Conservation (phyloP, 345 rosid species). For the Mercurialis annua region DNA sequence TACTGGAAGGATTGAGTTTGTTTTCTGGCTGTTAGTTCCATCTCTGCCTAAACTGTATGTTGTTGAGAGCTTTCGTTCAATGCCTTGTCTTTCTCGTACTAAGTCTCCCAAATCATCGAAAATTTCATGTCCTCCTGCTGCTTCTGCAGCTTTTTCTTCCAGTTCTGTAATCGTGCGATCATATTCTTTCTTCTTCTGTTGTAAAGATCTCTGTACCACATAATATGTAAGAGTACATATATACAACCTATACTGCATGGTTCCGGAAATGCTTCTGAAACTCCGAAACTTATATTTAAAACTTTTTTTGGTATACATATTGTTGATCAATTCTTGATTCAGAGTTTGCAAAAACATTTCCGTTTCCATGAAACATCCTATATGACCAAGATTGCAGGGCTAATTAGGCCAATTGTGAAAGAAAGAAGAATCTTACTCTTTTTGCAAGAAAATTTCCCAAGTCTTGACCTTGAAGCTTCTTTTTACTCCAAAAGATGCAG, state of each 20-base stretch:
- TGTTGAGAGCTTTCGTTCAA: slow-evolving; percentile 68
- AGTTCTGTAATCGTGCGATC: slow-evolving; percentile 56
- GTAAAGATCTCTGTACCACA: slow-evolving; percentile 54
- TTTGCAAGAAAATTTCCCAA: slow-evolving; percentile 65
- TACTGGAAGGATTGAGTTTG: slow-evolving; percentile 50
- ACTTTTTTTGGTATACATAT: no score
- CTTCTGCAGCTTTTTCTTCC: slow-evolving; percentile 43
- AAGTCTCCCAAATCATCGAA: slow-evolving; percentile 43
- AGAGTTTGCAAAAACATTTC: not conserved
- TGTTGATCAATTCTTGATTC: not conserved
- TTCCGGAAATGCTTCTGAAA: no score
- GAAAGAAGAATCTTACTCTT: slow-evolving; percentile 44
- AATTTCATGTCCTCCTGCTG: slow-evolving; percentile 37
- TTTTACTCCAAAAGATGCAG: slow-evolving; percentile 80
- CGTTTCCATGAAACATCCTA: no score
- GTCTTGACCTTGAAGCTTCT: slow-evolving; percentile 58
- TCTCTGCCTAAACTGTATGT: slow-evolving; percentile 82
- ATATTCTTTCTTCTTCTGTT: slow-evolving; percentile 59
- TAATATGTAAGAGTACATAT: not conserved
- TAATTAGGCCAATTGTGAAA: not conserved
- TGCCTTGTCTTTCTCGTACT: slow-evolving; percentile 45
- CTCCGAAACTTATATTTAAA: no score
- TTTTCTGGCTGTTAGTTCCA: slow-evolving; percentile 1
- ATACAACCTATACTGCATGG: no score
- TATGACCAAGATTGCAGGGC: no score